Evolutionary conservation across 2,329 filamentous ascomycete genomes (phyloP).

Genomic region (Chaetomiaceae sp.): DNA sequence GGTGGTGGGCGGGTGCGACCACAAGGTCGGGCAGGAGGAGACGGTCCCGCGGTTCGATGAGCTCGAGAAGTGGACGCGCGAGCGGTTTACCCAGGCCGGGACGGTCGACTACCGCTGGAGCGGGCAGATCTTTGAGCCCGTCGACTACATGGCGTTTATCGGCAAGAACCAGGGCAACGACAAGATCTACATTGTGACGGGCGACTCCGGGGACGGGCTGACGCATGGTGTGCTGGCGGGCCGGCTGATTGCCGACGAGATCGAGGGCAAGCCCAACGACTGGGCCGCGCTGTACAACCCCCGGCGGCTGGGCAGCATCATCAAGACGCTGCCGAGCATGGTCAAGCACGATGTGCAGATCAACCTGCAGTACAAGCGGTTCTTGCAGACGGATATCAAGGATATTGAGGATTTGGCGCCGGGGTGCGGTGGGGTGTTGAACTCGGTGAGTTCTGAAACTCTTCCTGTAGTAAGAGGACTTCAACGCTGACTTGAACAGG

Average conservation of each 20-base stretch:
- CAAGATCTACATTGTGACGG: constrained; percentile 50
- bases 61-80: constrained; percentile 49
- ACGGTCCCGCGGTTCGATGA: constrained; percentile 44
- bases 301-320: constrained; percentile 41
- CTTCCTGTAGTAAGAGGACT: not conserved
- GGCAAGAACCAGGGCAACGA: constrained; percentile 50
- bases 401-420: constrained; percentile 52
- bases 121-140: constrained; percentile 53
- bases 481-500: constrained; percentile 20
- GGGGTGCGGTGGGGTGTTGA: constrained; percentile 50
- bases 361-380: constrained; percentile 53
- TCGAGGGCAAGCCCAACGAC: constrained; percentile 44
- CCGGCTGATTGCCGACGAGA: constrained; percentile 49
- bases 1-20: constrained; percentile 53
- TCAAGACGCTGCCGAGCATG: constrained; percentile 42
- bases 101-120: constrained; percentile 53
- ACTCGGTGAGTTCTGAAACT: constrained; percentile 30
- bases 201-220: constrained; percentile 54
- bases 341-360: constrained; percentile 50
- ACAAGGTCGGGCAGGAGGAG: constrained; percentile 53
- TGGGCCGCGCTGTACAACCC: constrained; percentile 50
- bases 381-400: constrained; percentile 48
- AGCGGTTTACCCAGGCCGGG: constrained; percentile 47
- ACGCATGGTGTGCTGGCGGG: constrained; percentile 53
- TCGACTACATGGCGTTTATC: constrained; percentile 52